Base-by-base conservation (phyloP, 140 eudicot species). In the Oenanthe javanica region DNA sequence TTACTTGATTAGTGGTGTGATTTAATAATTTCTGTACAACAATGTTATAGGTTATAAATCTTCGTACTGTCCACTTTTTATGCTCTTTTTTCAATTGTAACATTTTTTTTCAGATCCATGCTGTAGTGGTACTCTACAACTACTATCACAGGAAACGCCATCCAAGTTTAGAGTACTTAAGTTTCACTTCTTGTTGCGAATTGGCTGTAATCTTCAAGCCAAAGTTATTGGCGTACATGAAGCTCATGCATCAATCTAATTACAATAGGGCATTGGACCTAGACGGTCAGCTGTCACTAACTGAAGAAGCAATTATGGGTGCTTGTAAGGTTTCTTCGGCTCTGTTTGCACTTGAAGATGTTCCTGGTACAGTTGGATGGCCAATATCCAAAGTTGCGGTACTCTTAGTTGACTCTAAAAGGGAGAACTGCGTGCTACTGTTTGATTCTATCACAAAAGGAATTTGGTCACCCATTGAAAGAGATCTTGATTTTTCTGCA, bases 51-150 rank as follows among this genome's bases (percentile, higher is more conserved):
- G 31, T 31, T 31, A 31, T 31, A 31, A 31, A 31, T 31, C 31
- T 31, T 31, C 31, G 31, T 31, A 31, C 31, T 80, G 11, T 6
- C 14, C 6, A 6, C 6, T 12, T 38, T 25, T 64, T 23, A n/a
- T 36, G 10, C 21, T 82, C 9, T 54, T 25, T 71, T 5, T n/a
- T 81, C 23, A 27, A 10, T 38, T 14, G 9, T 54, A 19, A 36
- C 42, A 31, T 46, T 25, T 70, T 8, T 23, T 63, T 23, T 5
- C 79, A 90, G 94, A 80, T 90, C 82, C 90, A 90, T 81, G 91
- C 94, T 38, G 88, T 86, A 59, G 94, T 87, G 76, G 61, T 90
- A 67, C 87, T 90, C 50, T 90, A 86, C 84, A 87, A 87, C 83
- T 90, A 90, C 76, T 87, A 87, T 81, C 88, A 86, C 38, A 72